phyloP scores from a whole-genome alignment of 305 asterid species.

The Fraxinus paxiana region DNA sequence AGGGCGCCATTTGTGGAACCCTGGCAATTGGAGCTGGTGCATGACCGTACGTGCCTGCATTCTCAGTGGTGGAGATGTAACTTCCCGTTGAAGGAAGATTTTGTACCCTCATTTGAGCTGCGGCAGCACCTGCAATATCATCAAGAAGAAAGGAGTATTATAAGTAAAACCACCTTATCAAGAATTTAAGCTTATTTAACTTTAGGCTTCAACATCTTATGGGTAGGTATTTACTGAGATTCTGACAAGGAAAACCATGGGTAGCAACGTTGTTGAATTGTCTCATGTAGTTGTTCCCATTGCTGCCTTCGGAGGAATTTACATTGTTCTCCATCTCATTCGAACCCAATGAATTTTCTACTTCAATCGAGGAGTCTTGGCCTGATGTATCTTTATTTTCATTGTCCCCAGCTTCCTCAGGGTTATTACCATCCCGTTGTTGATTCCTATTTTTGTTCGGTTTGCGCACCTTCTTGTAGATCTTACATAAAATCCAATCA shows the following conservation, averaged over 20 bases:
- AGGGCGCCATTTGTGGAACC: neutral
- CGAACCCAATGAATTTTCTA: neutral
- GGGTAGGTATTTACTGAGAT: neutral
- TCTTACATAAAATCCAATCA: conserved; percentile 16
- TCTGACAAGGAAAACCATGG: neutral
- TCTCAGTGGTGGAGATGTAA: neutral
- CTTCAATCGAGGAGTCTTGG: neutral
- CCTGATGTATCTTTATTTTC: neutral
- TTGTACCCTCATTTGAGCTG: neutral
- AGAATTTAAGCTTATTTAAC: neutral
- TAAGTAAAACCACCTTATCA: neutral
- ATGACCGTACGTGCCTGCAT: neutral
- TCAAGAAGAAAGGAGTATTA: neutral
- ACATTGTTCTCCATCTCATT: neutral
- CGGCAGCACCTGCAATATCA: neutral
- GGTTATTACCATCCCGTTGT: neutral
- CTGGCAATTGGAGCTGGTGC: neutral
- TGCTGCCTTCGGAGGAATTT: neutral
- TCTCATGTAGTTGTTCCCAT: neutral
- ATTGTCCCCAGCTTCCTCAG: neutral
- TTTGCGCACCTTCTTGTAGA: neutral
- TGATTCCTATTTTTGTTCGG: neutral
- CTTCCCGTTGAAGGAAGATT: neutral
- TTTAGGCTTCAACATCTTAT: neutral
- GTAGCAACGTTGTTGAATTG: neutral